Evolutionary conservation across 306 rosid genomes (phyloP), one percentile per base, ranked within the genome.

Genomic region (Abrus precatorius): DNA sequence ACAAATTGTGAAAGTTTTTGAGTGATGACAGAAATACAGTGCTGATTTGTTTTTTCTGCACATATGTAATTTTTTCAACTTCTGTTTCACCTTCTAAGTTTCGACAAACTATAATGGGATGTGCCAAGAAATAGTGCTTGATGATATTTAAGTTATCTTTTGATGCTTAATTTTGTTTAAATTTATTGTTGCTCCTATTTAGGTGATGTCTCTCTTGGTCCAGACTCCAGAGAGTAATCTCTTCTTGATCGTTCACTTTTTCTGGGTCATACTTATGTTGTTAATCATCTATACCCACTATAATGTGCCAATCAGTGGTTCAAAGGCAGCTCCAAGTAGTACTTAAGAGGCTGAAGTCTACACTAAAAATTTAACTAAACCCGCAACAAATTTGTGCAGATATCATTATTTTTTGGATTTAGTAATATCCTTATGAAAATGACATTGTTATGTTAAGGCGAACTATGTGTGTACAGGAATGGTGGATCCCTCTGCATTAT

Each of bases 11-110:
- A 82, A 36, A 57, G 54, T 47, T 55, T 86, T 84, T 40, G 49
- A 74, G 82, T 84, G 84, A 77, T 82, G 75, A 77, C 75, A 83
- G 84, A 78, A 47, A 76, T 77, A 14, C 69, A 84, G 73, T 56
- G 72, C 79, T 80, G 85, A 68, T 73, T 81, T 82, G 68, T 53
- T 81, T 77, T 69, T 55, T 63, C 70, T 75, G 65, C 82, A 84
- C 76, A 69, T 63, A 65, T 75, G 77, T 73, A 36, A 69, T 43
- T 80, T 80, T 2, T 76, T 30, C 56, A 64, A 44, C 74, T 41
- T 49, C 60, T 76, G 81, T 64, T 80, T 76, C 52, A 49, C 57
- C 9, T 29, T 69, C 44, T 45, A 34, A n/a, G 71, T 80, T 75
- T 63, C 60, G 80, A 29, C 30, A 41, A 64, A 55, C 38, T 30